Evolutionary conservation across 768 basidiomycete species (phyloP), one percentile per base, ranked within the genome.

Genomic region (Pisolithus microcarpus): DNA sequence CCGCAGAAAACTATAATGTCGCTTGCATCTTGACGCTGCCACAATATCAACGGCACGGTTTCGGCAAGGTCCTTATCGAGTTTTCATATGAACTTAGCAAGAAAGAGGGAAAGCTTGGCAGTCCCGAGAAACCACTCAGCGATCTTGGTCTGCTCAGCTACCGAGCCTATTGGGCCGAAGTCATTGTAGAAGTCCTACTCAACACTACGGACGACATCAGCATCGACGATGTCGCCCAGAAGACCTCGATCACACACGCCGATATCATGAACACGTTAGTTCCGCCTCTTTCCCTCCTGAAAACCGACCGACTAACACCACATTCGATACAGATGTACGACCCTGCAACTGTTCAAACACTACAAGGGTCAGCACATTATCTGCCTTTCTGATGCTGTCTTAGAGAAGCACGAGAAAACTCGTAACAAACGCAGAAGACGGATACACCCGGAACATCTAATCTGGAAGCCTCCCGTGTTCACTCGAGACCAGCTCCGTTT

Each of bases 211-310:
- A 84, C 48, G 89, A 91, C 59, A 74, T 98, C 49, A 91, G 87
- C 65, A 87, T 99, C 58, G 96, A 99, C 61, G 96, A 98, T 61
- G 94, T 99, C 58, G 94, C 96, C 8, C 88, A 94, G 69, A 87
- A 82, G 72, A 98, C 95, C 3, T 78, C 90, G 15, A 94, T 99
- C 67, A 93, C 91, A 4, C 93, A 95, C 59, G 84, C 86, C 28
- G 96, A 99, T 66, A 84, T 99, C 52, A 92, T 95, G 87, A 95
- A 96, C 72, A 98, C 96, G 95, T 97, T 66, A 68, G 92, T 82
- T 9, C 11, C 42, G 49, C 24, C 55, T 43, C 39, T 53, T 15
- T n/a, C 13, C 52, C 48, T 16, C 24, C 18, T 5, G 48, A 51
- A 23, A 23, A 23, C 21, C 4, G 21, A 7, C 19, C 23, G 45